phyloP scores from a whole-genome alignment of 805 yeast genomes.

The Wickerhamiella hasegawae region DNA sequence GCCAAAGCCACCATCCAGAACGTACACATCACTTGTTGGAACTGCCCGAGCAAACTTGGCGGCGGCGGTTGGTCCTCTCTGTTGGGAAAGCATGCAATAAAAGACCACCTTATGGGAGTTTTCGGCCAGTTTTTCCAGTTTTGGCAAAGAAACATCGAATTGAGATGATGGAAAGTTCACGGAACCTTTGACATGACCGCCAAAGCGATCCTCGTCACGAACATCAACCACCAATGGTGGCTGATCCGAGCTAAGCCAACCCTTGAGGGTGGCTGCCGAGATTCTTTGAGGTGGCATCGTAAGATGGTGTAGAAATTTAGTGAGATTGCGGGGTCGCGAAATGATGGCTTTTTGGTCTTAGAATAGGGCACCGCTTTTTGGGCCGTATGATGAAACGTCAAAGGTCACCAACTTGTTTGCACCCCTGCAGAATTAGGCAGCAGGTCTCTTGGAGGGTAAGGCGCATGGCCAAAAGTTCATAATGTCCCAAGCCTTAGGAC shows the following conservation, averaged over 20 bases:
- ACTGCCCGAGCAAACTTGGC: slow-evolving; percentile 31
- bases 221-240: slow-evolving; percentile 52
- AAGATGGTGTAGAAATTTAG: too few relatives aligned
- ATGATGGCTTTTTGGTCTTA: too few relatives aligned
- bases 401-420: too few relatives aligned
- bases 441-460: too few relatives aligned
- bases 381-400: too few relatives aligned
- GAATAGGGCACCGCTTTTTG: too few relatives aligned
- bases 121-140: slow-evolving; percentile 24
- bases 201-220: slow-evolving; percentile 66
- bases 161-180: slow-evolving; percentile 38
- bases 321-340: too few relatives aligned
- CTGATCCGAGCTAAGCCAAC: slow-evolving; percentile 17
- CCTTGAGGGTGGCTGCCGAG: not conserved
- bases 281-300: not conserved
- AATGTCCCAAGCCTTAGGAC: too few relatives aligned
- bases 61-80: slow-evolving; percentile 81
- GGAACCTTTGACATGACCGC: slow-evolving; percentile 51
- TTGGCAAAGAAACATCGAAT: slow-evolving; percentile 27
- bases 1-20: slow-evolving; percentile 71
- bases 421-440: too few relatives aligned
- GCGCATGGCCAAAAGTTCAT: too few relatives aligned
- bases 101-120: slow-evolving; percentile 47
- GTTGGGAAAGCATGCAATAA: slow-evolving; percentile 85
- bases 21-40: slow-evolving; percentile 37